phyloP scores from a whole-genome alignment of 2,329 filamentous ascomycete genomes.

The Cladophialophora exuberans region DNA sequence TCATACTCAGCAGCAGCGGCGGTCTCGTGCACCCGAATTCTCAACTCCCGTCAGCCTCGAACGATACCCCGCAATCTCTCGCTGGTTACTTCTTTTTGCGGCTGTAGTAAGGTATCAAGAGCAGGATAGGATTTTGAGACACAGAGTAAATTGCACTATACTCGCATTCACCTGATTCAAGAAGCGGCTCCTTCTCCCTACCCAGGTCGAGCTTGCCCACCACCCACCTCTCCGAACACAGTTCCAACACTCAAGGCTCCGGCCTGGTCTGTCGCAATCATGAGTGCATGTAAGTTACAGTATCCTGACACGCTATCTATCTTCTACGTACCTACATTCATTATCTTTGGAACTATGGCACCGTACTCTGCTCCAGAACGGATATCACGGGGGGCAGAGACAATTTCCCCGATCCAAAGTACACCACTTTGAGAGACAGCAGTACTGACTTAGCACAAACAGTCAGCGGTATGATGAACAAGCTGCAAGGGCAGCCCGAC shows the following conservation, averaged over 20 bases:
- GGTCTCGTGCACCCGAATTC: neutral
- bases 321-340: too few species aligned
- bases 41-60: slow-evolving; percentile 15
- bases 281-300: slow-evolving; percentile 29
- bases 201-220: neutral
- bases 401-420: neutral
- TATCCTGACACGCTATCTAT: too few species aligned
- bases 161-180: neutral
- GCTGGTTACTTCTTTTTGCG: slow-evolving; percentile 7
- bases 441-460: slow-evolving; percentile 25
- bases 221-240: too few species aligned
- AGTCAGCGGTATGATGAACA: slow-evolving; percentile 92
- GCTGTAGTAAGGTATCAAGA: slow-evolving; percentile 9
- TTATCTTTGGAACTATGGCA: neutral
- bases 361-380: too few species aligned
- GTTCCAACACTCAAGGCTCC: slow-evolving; percentile 12
- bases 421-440: neutral
- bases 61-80: slow-evolving; percentile 18
- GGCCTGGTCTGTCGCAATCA: slow-evolving; percentile 20
- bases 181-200: neutral
- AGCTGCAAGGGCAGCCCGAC: slow-evolving; percentile 93
- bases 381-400: neutral
- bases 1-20: neutral
- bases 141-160: neutral
- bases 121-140: neutral